These are phyloP conservation scores for Herpetomonas tarakana DNA, from an alignment of 208 protist genomes.

Conservation along the genomic window DNA sequence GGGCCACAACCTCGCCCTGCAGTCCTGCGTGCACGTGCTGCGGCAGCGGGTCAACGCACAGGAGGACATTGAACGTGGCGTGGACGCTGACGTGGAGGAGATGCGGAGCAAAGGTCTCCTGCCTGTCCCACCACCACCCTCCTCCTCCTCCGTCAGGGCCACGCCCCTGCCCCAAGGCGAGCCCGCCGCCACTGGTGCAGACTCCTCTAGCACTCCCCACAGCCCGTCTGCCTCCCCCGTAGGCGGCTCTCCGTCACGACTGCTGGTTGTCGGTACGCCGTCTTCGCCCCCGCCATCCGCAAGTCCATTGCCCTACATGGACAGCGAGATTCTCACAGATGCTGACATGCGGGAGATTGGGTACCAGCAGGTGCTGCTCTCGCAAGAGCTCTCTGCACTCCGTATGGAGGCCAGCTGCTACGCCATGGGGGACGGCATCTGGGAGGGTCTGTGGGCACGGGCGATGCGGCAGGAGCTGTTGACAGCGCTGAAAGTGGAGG, in stretches of 20 bases:
- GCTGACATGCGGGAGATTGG: constrained; percentile 64
- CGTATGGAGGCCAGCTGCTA: constrained; percentile 76
- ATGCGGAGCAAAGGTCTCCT: constrained; percentile 11
- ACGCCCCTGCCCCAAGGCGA: neutral
- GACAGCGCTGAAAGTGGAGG: constrained; percentile 46
- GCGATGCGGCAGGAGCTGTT: constrained; percentile 80
- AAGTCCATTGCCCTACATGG: constrained; percentile 9
- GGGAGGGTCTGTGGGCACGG: constrained; percentile 82
- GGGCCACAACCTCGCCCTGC: constrained; percentile 39
- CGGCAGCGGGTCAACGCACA: constrained; percentile 57
- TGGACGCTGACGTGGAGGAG: constrained; percentile 65
- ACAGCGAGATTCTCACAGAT: constrained; percentile 34
- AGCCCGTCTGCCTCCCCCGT: neutral
- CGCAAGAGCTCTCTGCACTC: constrained; percentile 64
- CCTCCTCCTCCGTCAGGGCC: too few relatives aligned
- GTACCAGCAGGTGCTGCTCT: constrained; percentile 67
- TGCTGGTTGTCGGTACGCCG: too few relatives aligned
- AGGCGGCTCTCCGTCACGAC: too few relatives aligned
- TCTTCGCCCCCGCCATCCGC: constrained; percentile 3
- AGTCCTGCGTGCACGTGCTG: constrained; percentile 37
- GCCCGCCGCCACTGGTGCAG: neutral
- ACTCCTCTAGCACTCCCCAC: neutral
- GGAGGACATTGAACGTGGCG: constrained; percentile 55
- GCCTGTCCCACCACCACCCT: neutral
- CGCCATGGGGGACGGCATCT: constrained; percentile 54